Base-by-base conservation (phyloP, 2,329 filamentous ascomycete genomes). In the Penicillium verrucosum region DNA sequence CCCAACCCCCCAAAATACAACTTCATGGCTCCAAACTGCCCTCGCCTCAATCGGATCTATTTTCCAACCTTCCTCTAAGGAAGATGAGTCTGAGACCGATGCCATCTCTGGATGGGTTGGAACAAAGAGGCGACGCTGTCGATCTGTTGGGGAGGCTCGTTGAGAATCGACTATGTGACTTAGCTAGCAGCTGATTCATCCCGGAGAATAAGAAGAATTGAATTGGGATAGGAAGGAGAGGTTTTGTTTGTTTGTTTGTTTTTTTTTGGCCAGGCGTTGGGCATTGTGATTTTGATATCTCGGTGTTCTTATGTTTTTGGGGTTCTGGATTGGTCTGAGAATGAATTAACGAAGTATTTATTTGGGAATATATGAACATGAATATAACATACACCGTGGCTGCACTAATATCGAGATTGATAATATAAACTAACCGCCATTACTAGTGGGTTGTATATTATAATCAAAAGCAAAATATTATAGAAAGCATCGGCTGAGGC, bases 101-200 rank as follows among this genome's bases (percentile, higher is more conserved):
- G 63, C 60, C 18, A 58, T 66, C 10, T 58, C 46, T 16, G 63
- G 56, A 8, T 66, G 64, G 64, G 57, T 66, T 41, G 64, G 64
- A 16, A 54, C 42, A 7, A 59, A 60, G 11, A 59, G 54, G 37
- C 56, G 57, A 25, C 49, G 64, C 21, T 66, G 63, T 56, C 63
- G 61, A 1, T 61, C 63, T 42, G 57, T 63, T 45, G 64, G 64
- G 23, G 60, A 60, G 36, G 46, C 54, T 25, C 63, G 58, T 42
- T 65, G 52, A 58, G 7, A 14, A 12, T 9, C 11, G 23, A 10
- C 7, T 7, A 40, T 53, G n/a, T 25, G 23, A 34, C 8, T 21
- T 3, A 21, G 21, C 21, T 21, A 2, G 21, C 29, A 40, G 32
- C 16, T 32, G 8, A 9, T 25, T 40, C 14, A 16, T 11, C 0